Percentiles rank a stretch among this genome's conserved stretches.
Conservation (phyloP, 306 rosid species). For the Dryas alaskensis region DNA sequence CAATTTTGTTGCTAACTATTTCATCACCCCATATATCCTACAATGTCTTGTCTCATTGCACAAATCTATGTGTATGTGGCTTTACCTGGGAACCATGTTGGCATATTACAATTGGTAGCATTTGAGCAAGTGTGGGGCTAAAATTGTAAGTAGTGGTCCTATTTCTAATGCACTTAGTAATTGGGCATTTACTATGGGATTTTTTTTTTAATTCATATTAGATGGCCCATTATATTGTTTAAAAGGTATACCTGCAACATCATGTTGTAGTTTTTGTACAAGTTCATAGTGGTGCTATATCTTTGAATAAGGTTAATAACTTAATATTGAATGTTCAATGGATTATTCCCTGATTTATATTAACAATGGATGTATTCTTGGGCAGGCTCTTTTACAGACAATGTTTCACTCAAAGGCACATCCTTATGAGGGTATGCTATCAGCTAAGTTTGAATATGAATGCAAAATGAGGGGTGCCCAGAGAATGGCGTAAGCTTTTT, state of each 20-base stretch:
- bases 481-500: conserved; percentile 76
- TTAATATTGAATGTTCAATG: background rate
- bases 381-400: conserved; percentile 82
- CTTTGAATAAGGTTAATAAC: background rate
- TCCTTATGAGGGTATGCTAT: conserved; percentile 69
- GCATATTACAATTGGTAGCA: background rate
- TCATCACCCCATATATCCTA: background rate
- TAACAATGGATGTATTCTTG: conserved; percentile 23
- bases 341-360: conserved; percentile 6
- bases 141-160: background rate
- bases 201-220: background rate
- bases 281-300: background rate
- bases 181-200: background rate
- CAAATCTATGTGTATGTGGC: background rate
- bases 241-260: background rate
- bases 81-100: background rate
- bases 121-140: background rate
- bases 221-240: background rate
- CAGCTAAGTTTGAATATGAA: conserved; percentile 91
- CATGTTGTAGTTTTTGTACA: background rate
- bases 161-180: background rate
- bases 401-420: conserved; percentile 72
- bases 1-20: background rate
- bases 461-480: conserved; percentile 93
- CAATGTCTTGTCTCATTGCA: background rate